Base-by-base conservation (phyloP, 1,139 yeast species). In the Pichia sp. region DNA sequence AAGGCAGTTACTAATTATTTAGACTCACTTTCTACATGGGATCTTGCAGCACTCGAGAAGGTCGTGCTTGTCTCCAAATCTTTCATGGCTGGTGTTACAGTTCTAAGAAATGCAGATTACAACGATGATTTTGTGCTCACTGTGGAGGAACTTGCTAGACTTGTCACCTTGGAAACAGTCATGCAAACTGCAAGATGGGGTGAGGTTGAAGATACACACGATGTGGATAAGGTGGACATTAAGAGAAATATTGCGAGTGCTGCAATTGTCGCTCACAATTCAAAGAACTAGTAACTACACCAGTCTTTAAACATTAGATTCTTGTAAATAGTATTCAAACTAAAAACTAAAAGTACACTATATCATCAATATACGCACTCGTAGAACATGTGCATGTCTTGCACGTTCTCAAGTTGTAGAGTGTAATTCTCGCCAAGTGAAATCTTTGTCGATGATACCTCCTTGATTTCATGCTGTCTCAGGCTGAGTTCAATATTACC, bases 151-250 rank as follows among this genome's bases (percentile, higher is more conserved):
- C 69, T 88, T 23, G 79, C 91, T 1, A 76, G 75, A 52, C 71
- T 84, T 43, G 91, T 88, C 10, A 78, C 82, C 39, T 66, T 91
- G 51, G 98, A 91, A 56, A 80, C 81, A 6, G 77, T 80, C 33
- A 74, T 74, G 59, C 98, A 91, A 60, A 84, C 94, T 20, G 77
- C 74, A 27, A 72, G 78, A 52, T 91, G 98, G 98, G 98, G 98
- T 27, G 96, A 91, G 59, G 97, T 91, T 18, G 98, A 91, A 62
- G 98, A 91, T 53, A 87, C 97, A 5, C 98, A 91, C 55, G 98
- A 91, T 58, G 97, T 91, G 14, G 94, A 86, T 52, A 81, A 81
- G 58, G 94, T 78, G 32, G 96, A 91, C 48, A 71, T 94, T 58
- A 67, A 85, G 48, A 74, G 97, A 59, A 79, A 78, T 50, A 68